Evolutionary conservation across 208 protist genomes (phyloP).

Genomic region (Leishmania braziliensis): DNA sequence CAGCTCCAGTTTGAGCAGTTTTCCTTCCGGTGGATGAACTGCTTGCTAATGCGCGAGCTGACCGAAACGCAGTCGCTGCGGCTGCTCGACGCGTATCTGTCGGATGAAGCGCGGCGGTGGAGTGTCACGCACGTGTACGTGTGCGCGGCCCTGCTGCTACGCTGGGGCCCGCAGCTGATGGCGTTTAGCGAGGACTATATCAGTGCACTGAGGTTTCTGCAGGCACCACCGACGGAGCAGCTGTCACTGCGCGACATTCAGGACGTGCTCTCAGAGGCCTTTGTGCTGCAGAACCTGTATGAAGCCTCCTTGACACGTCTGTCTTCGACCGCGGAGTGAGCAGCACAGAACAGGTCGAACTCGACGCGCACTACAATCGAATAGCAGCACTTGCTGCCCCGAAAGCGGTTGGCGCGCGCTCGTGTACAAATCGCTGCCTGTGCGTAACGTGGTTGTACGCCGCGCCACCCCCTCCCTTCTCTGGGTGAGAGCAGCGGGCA

Average conservation of each 20-base stretch:
- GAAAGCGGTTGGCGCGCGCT: neutral
- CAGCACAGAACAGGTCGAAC: neutral
- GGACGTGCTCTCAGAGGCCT: constrained; percentile 65
- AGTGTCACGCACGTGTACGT: constrained; percentile 85
- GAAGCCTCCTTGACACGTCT: constrained; percentile 42
- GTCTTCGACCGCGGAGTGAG: neutral
- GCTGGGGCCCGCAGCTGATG: constrained; percentile 63
- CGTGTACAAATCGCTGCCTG: neutral
- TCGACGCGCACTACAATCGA: neutral
- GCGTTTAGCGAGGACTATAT: constrained; percentile 55
- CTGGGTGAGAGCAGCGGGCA: neutral
- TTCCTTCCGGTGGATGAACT: constrained; percentile 94
- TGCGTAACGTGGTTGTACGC: neutral
- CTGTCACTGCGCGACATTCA: constrained; percentile 54
- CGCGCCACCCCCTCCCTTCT: neutral
- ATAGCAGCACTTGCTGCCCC: neutral
- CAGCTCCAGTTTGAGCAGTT: constrained; percentile 82
- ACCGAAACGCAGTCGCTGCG: constrained; percentile 72
- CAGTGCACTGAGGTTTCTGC: constrained; percentile 69
- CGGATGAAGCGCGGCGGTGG: constrained; percentile 72
- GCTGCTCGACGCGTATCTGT: constrained; percentile 91
- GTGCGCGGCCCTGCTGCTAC: constrained; percentile 84
- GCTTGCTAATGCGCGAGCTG: constrained; percentile 90
- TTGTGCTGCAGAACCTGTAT: constrained; percentile 75
- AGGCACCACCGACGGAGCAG: constrained; percentile 65